Percentiles rank a stretch among this genome's conserved stretches.
Conservation (phyloP, 108 stramenopile species). For the Cyclostephanos tholiformis region DNA sequence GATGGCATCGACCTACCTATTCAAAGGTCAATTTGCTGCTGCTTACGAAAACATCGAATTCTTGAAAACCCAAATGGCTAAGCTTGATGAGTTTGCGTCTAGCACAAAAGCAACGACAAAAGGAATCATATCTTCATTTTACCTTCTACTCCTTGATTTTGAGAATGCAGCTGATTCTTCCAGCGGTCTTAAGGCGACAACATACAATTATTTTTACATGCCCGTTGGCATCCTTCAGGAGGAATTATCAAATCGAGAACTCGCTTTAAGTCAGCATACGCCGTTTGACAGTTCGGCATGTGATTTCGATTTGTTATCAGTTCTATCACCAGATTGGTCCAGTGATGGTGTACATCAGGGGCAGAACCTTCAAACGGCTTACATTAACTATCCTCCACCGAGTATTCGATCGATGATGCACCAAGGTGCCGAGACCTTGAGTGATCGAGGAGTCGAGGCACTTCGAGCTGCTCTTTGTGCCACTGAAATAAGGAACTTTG, state of each 20-base stretch:
- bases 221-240: constrained; percentile 24
- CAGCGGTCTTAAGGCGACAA: constrained; percentile 17
- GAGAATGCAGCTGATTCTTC: constrained; percentile 15
- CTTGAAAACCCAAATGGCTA: constrained; percentile 24
- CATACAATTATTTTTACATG: constrained; percentile 31
- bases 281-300: constrained; percentile 13
- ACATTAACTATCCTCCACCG: not conserved
- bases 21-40: constrained; percentile 24
- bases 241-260: constrained; percentile 8
- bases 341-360: constrained; percentile 5
- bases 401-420: constrained; percentile 17
- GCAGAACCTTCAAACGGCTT: not conserved
- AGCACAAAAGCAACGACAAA: constrained; percentile 36
- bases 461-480: constrained; percentile 29
- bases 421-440: constrained; percentile 29
- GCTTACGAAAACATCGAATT: constrained; percentile 16
- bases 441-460: constrained; percentile 36
- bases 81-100: constrained; percentile 31
- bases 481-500: constrained; percentile 23
- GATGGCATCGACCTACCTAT: constrained; percentile 32
- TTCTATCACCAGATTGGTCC: constrained; percentile 13
- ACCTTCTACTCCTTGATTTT: constrained; percentile 27
- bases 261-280: constrained; percentile 6
- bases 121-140: constrained; percentile 22
- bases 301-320: constrained; percentile 15